A percentile compares a stretch with the other conserved stretches of the same genome.
These are phyloP conservation scores for Spathaspora girioi DNA, from an alignment of 805 yeast genomes.

Conservation along the genomic window DNA sequence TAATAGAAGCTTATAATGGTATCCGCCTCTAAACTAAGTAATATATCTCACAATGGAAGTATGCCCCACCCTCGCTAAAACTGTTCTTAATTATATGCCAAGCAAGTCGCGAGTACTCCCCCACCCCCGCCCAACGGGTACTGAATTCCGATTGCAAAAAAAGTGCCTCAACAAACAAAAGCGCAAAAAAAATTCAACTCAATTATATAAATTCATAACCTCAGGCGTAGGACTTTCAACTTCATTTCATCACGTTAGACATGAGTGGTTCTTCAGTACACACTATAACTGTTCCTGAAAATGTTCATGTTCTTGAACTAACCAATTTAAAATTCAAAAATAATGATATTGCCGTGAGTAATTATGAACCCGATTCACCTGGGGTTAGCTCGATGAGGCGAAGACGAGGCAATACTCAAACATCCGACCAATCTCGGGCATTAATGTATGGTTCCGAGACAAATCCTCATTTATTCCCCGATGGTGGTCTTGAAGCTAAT, in stretches of 20 bases:
- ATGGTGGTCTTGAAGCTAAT: constrained; percentile 26
- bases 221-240: not conserved
- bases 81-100: too few relatives aligned
- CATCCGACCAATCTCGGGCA: constrained; percentile 4
- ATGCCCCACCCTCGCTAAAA: too few relatives aligned
- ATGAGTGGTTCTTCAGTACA: not conserved
- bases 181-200: not conserved
- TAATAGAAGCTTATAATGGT: too few relatives aligned
- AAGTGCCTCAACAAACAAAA: not conserved
- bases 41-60: too few relatives aligned
- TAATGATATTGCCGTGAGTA: not conserved
- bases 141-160: not conserved
- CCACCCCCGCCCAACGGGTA: too few relatives aligned
- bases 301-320: not conserved
- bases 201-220: not conserved
- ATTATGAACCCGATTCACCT: not conserved
- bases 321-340: not conserved
- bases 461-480: constrained; percentile 23
- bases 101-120: too few relatives aligned
- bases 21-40: too few relatives aligned
- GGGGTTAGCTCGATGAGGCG: not conserved
- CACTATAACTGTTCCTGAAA: not conserved
- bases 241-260: not conserved
- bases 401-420: not conserved
- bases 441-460: constrained; percentile 18